Evolutionary conservation across 2,329 filamentous ascomycete genomes (phyloP), one percentile per base, ranked within the genome.

Genomic region (Aspergillus ochraceoroseus): DNA sequence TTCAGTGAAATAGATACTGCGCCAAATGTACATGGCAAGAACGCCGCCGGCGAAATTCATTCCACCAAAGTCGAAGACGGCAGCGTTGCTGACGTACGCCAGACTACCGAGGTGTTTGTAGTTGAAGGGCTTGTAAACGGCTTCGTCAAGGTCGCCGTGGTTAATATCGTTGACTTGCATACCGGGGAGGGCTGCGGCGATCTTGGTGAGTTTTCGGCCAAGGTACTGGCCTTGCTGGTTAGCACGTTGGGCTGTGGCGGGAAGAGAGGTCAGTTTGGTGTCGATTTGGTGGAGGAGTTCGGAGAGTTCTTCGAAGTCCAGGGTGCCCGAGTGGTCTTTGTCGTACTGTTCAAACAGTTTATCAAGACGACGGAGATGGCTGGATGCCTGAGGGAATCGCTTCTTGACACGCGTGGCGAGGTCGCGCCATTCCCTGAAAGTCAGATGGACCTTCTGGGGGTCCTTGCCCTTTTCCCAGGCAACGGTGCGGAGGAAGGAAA

Each of bases 221-320:
- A 98, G 80, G 63, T 98, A 98, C 49, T 84, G 74, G 18, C 92
- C 92, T 66, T 98, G 92, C 65, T 98, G 92, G 59, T 98, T 87
- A 9, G 92, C 92, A 47, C 92, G 84, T 67, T 98, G 92, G 1
- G 94, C 92, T 0, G 92, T 98, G 2, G 94, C 92, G 0, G 92
- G 92, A 2, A 98, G 74, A 18, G 86, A 94, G 1, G 92, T 98
- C 17, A 98, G 79, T 67, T 95, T 96, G 62, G 75, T 83, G 68
- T 98, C 94, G 55, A 98, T 96, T 63, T 96, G 87, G 55, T 80
- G 78, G 7, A 98, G 77, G 8, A 98, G 79, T 63, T 94, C 87
- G 51, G 82, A 77, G 13, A 98, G 77, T 69, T 98, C 94, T 63
- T 83, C 83, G 61, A 95, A 96, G 65, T 96, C 88, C 15, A 98